Evolutionary conservation across 1,284 basidiomycete species (phyloP).

Genomic region (Gymnopus androsaceus): DNA sequence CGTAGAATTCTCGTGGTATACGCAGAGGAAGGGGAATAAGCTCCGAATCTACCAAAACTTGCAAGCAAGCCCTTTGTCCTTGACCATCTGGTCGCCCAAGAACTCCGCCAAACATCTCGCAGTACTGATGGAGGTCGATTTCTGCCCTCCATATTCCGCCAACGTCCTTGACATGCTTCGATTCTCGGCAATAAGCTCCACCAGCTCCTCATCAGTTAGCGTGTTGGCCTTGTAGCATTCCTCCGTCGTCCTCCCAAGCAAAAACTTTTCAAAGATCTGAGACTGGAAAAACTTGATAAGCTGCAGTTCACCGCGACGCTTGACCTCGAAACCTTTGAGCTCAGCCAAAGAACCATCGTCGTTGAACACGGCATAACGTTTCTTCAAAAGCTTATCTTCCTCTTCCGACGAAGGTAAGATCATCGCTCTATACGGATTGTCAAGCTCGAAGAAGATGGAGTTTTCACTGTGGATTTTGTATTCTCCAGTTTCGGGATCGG

Average conservation of each 20-base stretch:
- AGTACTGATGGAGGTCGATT: slow-evolving; percentile 98
- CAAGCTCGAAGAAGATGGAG: slow-evolving; percentile 99
- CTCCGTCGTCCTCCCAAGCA: slow-evolving; percentile 89
- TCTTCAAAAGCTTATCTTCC: slow-evolving; percentile 98
- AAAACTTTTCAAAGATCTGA: slow-evolving; percentile 97
- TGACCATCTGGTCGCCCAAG: slow-evolving; percentile 97
- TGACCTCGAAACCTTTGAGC: slow-evolving; percentile 98
- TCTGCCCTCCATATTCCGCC: slow-evolving; percentile 94
- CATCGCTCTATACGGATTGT: slow-evolving; percentile 99
- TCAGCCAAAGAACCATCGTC: slow-evolving; percentile 97
- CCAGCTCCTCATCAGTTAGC: slow-evolving; percentile 89
- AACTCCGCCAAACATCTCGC: slow-evolving; percentile 96
- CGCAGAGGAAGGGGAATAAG: slow-evolving; percentile 81
- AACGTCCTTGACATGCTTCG: slow-evolving; percentile 97
- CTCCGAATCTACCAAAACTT: slow-evolving; percentile 89
- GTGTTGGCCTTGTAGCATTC: slow-evolving; percentile 95
- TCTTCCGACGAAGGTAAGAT: slow-evolving; percentile 99
- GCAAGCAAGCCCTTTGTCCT: slow-evolving; percentile 98
- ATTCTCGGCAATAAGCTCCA: slow-evolving; percentile 98
- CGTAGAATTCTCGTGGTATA: slow-evolving; percentile 90
- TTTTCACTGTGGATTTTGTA: slow-evolving; percentile 94
- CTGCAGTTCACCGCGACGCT: slow-evolving; percentile 95
- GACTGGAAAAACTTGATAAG: slow-evolving; percentile 99
- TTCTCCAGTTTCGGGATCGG: slow-evolving; percentile 82
- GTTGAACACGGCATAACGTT: slow-evolving; percentile 99